These are phyloP conservation scores for Ploettnerulaceae sp. DNA, from an alignment of 2,329 filamentous ascomycete genomes.

Conservation along the genomic window DNA sequence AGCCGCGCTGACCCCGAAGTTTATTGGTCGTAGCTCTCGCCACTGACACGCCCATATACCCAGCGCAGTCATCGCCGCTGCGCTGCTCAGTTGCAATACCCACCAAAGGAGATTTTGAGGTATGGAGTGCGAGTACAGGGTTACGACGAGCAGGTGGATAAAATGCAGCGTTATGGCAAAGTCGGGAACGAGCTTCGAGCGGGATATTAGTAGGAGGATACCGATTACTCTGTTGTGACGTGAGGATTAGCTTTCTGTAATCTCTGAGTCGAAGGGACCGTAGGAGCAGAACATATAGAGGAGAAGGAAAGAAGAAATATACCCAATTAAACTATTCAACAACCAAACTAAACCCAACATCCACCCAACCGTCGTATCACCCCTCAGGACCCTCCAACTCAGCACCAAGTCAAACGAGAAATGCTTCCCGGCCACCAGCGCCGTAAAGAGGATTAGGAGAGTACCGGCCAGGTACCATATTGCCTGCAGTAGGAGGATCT, in stretches of 20 bases:
- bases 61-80: constrained; percentile 59
- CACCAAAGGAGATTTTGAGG: constrained; percentile 86
- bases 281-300: background rate
- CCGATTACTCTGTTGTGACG: constrained; percentile 62
- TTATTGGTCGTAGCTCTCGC: constrained; percentile 82
- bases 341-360: constrained; percentile 64
- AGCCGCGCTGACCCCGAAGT: constrained; percentile 61
- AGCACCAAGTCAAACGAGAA: constrained; percentile 56
- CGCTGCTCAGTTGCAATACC: constrained; percentile 58
- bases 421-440: constrained; percentile 57
- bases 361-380: constrained; percentile 67
- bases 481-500: constrained; percentile 60
- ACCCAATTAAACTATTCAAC: constrained; percentile 61
- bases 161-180: constrained; percentile 87
- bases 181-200: constrained; percentile 91
- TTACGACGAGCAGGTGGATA: constrained; percentile 72
- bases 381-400: constrained; percentile 58
- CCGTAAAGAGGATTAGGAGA: constrained; percentile 61
- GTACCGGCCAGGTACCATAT: constrained; percentile 60
- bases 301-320: constrained; percentile 32
- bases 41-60: constrained; percentile 91
- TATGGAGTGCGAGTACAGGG: constrained; percentile 70
- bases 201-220: constrained; percentile 75
- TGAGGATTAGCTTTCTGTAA: constrained; percentile 1
- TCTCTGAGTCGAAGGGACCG: background rate